Evolutionary conservation across 768 basidiomycete genomes (phyloP).

Genomic region (Phanerochaete carnosa): DNA sequence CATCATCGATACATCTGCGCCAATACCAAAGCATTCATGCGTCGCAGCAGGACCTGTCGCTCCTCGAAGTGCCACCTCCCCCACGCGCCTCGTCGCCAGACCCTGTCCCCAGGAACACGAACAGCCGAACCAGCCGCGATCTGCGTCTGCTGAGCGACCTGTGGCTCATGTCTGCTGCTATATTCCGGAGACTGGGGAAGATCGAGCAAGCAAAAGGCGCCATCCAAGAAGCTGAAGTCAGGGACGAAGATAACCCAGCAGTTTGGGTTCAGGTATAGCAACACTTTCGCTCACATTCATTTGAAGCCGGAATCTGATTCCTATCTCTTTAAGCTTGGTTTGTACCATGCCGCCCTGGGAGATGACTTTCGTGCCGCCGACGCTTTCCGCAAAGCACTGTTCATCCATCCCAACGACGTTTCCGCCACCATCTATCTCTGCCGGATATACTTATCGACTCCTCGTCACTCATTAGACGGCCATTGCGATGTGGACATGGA

Average conservation of each 20-base stretch:
- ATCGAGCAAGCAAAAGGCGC: constrained; percentile 87
- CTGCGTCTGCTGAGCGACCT: constrained; percentile 75
- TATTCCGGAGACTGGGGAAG: constrained; percentile 86
- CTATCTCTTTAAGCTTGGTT: constrained; percentile 51
- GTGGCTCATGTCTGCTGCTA: constrained; percentile 94
- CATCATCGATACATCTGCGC: constrained; percentile 82
- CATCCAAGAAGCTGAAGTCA: constrained; percentile 92
- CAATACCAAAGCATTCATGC: constrained; percentile 37
- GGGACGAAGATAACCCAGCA: constrained; percentile 79
- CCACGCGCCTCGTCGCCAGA: constrained; percentile 42
- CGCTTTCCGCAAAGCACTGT: constrained; percentile 85
- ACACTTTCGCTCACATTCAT: constrained; percentile 18
- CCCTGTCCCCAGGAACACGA: constrained; percentile 21
- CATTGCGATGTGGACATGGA: constrained; percentile 24
- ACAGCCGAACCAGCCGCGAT: constrained; percentile 44
- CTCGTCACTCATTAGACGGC: constrained; percentile 15
- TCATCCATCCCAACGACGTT: constrained; percentile 77
- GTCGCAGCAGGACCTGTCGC: constrained; percentile 28
- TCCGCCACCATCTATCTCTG: constrained; percentile 75
- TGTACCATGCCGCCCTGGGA: constrained; percentile 64
- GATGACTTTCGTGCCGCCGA: constrained; percentile 62
- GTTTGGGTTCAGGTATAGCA: constrained; percentile 97
- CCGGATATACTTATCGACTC: constrained; percentile 60
- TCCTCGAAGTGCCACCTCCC: constrained; percentile 27
- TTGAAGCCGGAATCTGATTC: neutral